Base-by-base conservation (phyloP, 192 early-diverging fungal genomes). In the Thamnidium elegans region DNA sequence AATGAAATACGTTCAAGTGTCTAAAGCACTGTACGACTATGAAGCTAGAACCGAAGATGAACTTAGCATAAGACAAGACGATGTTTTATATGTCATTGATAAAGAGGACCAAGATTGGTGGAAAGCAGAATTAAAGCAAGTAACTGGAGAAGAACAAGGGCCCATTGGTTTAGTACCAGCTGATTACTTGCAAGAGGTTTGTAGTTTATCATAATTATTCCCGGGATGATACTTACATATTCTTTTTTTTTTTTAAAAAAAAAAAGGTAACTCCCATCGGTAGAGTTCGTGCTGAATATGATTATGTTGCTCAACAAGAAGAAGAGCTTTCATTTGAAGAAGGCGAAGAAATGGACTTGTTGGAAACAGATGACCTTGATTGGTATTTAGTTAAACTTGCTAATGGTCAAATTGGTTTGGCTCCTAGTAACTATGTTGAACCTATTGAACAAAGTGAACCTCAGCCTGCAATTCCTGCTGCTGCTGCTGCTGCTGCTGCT, bases 41-140 rank as follows among this genome's bases (percentile, higher is more conserved):
- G 83, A 85, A 21, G 89, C 96, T 42, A 78, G 82, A 26, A 90
- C 84, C 55, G 86, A 84, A 44, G 95, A 95, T 62, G 94, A 98
- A 78, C 74, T 99, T 34, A 70, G 80, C 31, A 86, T 99, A 60
- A 76, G 82, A 26, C 94, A 99, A 72, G 89, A 92, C 75, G 92
- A 95, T 69, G 79, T 92, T 48, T 68, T 99, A 36, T 87, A 95
- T 74, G 82, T 96, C 58, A 60, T 96, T 30, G 92, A 95, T 65
- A 86, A 86, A 69, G 85, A 87, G 51, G 96, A 96, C 84, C 82
- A 87, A 13, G 93, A 96, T 67, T 99, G 97, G 97, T 90, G 89
- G 81, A 81, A 82, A 55, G 94, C 94, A 7, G 85, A 92, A 56
- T 73, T 87, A 55, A 90, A 94, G 68, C 80, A 74, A 19, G 59